Conservation (phyloP, 306 rosid genomes). For the Delonix regia region DNA sequence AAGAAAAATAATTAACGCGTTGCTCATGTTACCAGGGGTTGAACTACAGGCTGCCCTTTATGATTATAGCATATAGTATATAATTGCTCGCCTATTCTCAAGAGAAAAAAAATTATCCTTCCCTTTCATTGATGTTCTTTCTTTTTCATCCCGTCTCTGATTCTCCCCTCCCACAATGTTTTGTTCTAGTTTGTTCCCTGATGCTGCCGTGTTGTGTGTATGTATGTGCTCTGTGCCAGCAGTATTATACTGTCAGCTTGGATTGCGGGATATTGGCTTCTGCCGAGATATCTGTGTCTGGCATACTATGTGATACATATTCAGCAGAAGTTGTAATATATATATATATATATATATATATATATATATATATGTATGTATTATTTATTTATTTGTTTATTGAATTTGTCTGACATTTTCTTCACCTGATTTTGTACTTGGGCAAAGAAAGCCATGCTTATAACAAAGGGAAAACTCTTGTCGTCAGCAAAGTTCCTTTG, state of each 20-base stretch:
- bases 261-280: neutral
- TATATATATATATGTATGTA: too few species aligned
- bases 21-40: neutral
- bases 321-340: slow-evolving; percentile 18
- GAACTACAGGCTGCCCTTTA: neutral
- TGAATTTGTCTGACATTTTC: slow-evolving; percentile 45
- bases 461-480: slow-evolving; percentile 81
- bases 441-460: slow-evolving; percentile 96
- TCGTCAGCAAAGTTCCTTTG: slow-evolving; percentile 87
- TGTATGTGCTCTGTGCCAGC: slow-evolving; percentile 14
- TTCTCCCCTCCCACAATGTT: neutral
- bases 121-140: neutral
- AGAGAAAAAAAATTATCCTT: neutral
- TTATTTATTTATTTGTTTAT: too few species aligned
- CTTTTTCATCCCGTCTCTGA: neutral
- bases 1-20: neutral
- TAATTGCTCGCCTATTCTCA: neutral
- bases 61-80: neutral
- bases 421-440: slow-evolving; percentile 48
- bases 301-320: slow-evolving; percentile 4
- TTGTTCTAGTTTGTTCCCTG: neutral
- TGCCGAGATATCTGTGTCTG: slow-evolving; percentile 23
- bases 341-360: too few species aligned
- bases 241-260: slow-evolving; percentile 19
- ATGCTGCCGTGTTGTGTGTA: slow-evolving; percentile 24